phyloP scores from a whole-genome alignment of 352 stramenopile genomes.

The Globisporangium nagaii region DNA sequence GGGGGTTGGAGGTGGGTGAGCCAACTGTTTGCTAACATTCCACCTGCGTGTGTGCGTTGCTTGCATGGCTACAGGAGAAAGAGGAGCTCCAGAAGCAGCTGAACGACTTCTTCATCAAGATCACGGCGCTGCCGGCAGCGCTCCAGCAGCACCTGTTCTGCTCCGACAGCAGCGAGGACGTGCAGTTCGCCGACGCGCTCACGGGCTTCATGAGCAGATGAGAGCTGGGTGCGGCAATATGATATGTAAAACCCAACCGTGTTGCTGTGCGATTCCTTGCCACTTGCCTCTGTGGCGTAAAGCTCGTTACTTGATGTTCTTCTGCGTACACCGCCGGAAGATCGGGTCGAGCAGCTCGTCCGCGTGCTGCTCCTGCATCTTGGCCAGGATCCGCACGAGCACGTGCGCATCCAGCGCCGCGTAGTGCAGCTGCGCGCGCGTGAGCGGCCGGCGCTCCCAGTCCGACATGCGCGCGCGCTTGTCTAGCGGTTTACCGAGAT shows the following conservation, averaged over 20 bases:
- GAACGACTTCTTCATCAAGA: slow-evolving; percentile 71
- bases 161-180: slow-evolving; percentile 15
- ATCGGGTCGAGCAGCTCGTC: slow-evolving; percentile 21
- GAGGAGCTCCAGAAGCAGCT: slow-evolving; percentile 77
- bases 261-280: too few relatives aligned
- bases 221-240: too few relatives aligned
- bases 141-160: slow-evolving; percentile 77
- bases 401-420: slow-evolving; percentile 67
- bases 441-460: slow-evolving; percentile 67
- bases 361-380: slow-evolving; percentile 39
- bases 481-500: slow-evolving; percentile 61
- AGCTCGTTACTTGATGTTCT: slow-evolving; percentile 35
- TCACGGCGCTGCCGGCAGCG: slow-evolving; percentile 54
- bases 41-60: background rate
- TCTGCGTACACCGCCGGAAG: slow-evolving; percentile 33
- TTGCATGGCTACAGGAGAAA: slow-evolving; percentile 43
- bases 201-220: slow-evolving; percentile 71
- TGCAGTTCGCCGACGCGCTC: slow-evolving; percentile 71
- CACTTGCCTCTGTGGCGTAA: too few relatives aligned
- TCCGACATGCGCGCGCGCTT: slow-evolving; percentile 72
- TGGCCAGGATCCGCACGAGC: slow-evolving; percentile 50
- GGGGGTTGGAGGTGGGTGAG: background rate
- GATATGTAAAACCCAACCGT: too few relatives aligned
- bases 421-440: slow-evolving; percentile 59
- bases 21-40: background rate